These are phyloP conservation scores for Rauvolfia tetraphylla DNA, from an alignment of 257 asterid species.

Conservation along the genomic window DNA sequence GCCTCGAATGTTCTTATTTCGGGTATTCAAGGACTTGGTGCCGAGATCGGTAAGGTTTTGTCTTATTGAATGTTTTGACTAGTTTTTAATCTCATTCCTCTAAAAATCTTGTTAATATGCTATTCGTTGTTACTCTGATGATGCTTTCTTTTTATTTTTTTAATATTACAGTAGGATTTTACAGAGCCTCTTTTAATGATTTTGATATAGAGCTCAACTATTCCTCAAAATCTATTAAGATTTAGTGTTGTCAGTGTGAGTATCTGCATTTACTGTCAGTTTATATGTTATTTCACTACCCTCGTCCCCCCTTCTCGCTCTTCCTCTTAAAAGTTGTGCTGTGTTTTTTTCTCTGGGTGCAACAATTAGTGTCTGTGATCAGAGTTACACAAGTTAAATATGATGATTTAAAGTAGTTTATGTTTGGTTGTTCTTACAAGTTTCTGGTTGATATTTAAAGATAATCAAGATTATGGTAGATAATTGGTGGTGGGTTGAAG, in stretches of 20 bases:
- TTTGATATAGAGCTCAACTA: no score
- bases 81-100: neutral
- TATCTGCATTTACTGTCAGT: no score
- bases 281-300: no score
- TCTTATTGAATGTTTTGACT: neutral
- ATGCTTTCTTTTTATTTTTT: no score
- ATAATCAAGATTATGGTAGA: neutral
- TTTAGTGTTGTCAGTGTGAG: no score
- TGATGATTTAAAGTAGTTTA: neutral
- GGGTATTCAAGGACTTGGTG: constrained; percentile 93
- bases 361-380: neutral
- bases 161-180: no score
- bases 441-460: neutral
- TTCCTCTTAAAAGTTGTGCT: no score
- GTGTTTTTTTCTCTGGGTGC: neutral
- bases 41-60: constrained; percentile 62
- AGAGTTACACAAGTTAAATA: neutral
- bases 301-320: no score
- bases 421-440: neutral
- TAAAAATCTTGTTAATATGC: neutral
- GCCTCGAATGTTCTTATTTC: constrained; percentile 82
- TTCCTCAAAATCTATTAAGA: no score
- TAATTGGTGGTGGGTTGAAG: neutral
- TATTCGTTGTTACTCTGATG: neutral
- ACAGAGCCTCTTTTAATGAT: no score